phyloP scores from a whole-genome alignment of 768 basidiomycete genomes.

The Ramaria sp. region DNA sequence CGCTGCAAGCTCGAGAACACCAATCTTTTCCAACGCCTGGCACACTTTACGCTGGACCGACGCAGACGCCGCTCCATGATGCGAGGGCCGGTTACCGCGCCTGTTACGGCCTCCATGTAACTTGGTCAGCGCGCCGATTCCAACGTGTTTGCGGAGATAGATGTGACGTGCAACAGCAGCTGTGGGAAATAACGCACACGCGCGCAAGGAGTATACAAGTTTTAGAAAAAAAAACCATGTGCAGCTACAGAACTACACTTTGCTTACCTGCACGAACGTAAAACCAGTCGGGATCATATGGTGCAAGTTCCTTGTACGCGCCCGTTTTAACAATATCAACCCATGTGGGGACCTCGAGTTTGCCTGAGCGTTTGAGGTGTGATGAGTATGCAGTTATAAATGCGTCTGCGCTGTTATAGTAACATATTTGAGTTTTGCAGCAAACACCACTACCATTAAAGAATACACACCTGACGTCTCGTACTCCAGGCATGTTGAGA shows the following conservation, averaged over 20 bases:
- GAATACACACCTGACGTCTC: slow-evolving; percentile 31
- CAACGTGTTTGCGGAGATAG: slow-evolving; percentile 97
- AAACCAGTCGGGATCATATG: slow-evolving; percentile 99
- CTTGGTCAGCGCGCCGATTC: slow-evolving; percentile 87
- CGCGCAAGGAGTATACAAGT: too few relatives aligned
- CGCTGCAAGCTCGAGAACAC: slow-evolving; percentile 86
- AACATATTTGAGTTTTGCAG: too few relatives aligned
- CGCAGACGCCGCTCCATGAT: slow-evolving; percentile 79
- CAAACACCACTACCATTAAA: too few relatives aligned
- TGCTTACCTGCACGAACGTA: slow-evolving; percentile 92
- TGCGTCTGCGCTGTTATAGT: slow-evolving; percentile 61
- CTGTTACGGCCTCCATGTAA: slow-evolving; percentile 94
- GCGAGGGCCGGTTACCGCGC: slow-evolving; percentile 93
- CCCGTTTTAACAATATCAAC: slow-evolving; percentile 98
- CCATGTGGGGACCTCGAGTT: slow-evolving; percentile 98
- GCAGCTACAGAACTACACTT: neutral
- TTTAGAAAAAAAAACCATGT: neutral
- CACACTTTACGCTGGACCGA: slow-evolving; percentile 92
- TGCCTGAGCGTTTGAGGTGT: slow-evolving; percentile 96
- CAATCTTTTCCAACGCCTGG: slow-evolving; percentile 97
- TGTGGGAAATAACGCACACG: too few relatives aligned
- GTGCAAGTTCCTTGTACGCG: slow-evolving; percentile 94
- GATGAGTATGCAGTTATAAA: slow-evolving; percentile 93
- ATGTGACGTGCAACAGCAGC: slow-evolving; percentile 98
- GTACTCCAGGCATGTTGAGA: slow-evolving; percentile 35